phyloP scores from a whole-genome alignment of 2,329 filamentous ascomycete genomes.

The Dothideomycetes sp. region DNA sequence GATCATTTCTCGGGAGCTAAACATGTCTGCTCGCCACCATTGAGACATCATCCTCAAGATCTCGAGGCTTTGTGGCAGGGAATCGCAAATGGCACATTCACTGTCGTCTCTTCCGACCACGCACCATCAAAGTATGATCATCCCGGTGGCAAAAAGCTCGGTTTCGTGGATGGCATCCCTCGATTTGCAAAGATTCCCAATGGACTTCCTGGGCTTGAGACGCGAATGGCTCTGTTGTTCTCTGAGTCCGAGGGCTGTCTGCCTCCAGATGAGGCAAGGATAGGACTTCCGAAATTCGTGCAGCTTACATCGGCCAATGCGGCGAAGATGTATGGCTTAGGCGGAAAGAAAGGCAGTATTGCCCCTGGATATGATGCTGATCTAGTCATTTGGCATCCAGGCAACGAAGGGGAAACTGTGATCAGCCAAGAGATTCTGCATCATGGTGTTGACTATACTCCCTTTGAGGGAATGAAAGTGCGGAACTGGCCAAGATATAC shows the following conservation, averaged over 20 bases:
- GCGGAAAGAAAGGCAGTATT: constrained; percentile 28
- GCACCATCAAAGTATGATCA: constrained; percentile 29
- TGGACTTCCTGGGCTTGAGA: constrained; percentile 32
- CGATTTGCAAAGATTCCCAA: constrained; percentile 32
- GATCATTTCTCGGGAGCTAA: constrained; percentile 25
- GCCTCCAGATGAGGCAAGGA: constrained; percentile 13
- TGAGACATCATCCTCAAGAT: constrained; percentile 20
- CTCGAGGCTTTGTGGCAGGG: constrained; percentile 23
- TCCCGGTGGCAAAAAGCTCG: constrained; percentile 26
- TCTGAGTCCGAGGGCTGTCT: constrained; percentile 19
- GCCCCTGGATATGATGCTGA: constrained; percentile 34
- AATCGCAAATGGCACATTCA: constrained; percentile 25
- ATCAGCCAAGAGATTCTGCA: constrained; percentile 40
- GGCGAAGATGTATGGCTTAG: constrained; percentile 33
- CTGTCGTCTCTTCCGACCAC: constrained; percentile 23
- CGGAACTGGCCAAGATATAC: constrained; percentile 53
- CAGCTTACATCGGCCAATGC: constrained; percentile 33
- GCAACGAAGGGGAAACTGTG: constrained; percentile 14
- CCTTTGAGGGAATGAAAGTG: constrained; percentile 46
- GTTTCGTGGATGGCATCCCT: constrained; percentile 22
- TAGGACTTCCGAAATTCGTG: constrained; percentile 31
- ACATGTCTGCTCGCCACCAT: constrained; percentile 24
- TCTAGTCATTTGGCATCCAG: constrained; percentile 32
- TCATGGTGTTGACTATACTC: constrained; percentile 52
- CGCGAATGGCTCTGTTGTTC: constrained; percentile 29